These are phyloP conservation scores for Ceratobasidium sp. DNA, from an alignment of 1,284 basidiomycete genomes.

Conservation along the genomic window DNA sequence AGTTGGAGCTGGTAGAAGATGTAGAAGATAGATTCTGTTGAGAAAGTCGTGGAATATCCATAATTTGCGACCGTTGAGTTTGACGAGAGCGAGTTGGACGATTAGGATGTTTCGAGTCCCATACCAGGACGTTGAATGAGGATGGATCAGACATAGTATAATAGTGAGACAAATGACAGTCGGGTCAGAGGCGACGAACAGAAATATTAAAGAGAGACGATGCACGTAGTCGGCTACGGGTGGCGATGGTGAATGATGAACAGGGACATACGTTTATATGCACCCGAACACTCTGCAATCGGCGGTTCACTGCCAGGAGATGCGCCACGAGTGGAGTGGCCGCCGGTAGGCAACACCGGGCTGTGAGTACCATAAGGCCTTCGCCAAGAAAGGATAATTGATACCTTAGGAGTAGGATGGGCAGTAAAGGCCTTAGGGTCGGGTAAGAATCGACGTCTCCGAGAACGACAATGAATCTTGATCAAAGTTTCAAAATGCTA, in stretches of 20 bases:
- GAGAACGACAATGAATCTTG: neutral
- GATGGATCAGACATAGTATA: conserved; percentile 14
- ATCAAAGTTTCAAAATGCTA: conserved; percentile 14
- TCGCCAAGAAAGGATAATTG: neutral
- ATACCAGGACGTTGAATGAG: conserved; percentile 19
- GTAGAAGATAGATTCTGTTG: neutral
- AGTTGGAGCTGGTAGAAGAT: conserved; percentile 13
- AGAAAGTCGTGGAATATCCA: conserved; percentile 7
- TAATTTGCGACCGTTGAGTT: conserved; percentile 8
- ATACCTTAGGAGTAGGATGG: conserved; percentile 1
- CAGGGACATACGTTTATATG: conserved; percentile 27
- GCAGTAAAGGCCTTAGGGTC: neutral
- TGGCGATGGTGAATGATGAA: neutral
- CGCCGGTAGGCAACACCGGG: conserved; percentile 18
- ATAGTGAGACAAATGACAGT: conserved; percentile 14
- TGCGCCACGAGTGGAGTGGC: conserved; percentile 20
- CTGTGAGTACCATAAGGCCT: neutral
- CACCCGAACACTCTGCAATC: neutral
- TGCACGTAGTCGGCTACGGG: neutral
- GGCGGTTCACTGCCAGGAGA: conserved; percentile 8
- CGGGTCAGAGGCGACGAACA: conserved; percentile 18
- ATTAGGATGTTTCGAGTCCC: conserved; percentile 32
- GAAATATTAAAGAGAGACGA: conserved; percentile 24
- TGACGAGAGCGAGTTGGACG: conserved; percentile 22
- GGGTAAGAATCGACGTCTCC: neutral